These are phyloP conservation scores for Cytospora paraplurivora DNA, from an alignment of 2,329 filamentous ascomycete species.

Conservation along the genomic window DNA sequence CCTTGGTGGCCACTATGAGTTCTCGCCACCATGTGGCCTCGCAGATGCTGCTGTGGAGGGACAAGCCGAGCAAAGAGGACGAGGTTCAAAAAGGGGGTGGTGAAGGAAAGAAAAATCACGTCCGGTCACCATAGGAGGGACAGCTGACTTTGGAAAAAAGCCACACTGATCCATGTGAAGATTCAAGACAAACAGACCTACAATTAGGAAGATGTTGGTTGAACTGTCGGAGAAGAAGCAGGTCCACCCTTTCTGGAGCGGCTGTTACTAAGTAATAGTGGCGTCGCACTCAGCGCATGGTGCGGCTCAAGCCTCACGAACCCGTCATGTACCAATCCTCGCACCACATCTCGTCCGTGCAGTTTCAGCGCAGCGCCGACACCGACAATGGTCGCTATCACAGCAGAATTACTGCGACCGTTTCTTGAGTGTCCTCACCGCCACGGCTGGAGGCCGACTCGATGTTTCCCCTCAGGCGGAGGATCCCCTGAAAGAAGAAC, in stretches of 20 bases:
- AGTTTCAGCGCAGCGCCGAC: not conserved
- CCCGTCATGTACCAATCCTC: not conserved
- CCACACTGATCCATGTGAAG: not conserved
- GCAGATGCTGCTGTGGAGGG: not conserved
- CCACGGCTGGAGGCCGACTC: not conserved
- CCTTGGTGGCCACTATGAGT: not conserved
- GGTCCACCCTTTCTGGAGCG: conserved; percentile 12
- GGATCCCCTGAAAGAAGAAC: not conserved
- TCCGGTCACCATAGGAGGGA: conserved; percentile 1
- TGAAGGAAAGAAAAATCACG: conserved; percentile 4
- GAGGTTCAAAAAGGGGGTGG: conserved; percentile 18
- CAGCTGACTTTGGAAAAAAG: not conserved
- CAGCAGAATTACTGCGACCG: not conserved
- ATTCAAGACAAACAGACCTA: not conserved
- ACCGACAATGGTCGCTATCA: not conserved
- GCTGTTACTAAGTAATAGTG: not conserved
- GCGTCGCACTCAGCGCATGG: not conserved
- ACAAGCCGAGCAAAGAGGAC: not conserved
- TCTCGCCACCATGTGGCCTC: conserved; percentile 1
- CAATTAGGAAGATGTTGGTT: not conserved
- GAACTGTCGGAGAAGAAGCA: conserved; percentile 5
- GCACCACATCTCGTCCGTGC: not conserved
- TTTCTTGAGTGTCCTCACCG: conserved; percentile 5
- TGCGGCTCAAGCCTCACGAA: conserved; percentile 7
- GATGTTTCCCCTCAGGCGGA: not conserved